phyloP scores from a whole-genome alignment of 257 asterid genomes.

The Nyctanthes arbortristis region DNA sequence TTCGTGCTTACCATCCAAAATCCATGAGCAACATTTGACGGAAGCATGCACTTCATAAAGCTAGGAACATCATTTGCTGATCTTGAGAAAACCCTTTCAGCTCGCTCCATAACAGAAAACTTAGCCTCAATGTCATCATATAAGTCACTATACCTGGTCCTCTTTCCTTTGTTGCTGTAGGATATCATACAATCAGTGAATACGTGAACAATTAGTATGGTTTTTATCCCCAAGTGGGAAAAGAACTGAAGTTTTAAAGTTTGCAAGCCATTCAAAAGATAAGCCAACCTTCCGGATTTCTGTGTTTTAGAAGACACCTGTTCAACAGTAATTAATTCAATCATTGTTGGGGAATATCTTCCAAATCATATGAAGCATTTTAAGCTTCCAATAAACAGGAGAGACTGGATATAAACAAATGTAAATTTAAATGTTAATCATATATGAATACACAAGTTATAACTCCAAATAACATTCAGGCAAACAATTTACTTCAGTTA shows the following conservation, averaged over 20 bases:
- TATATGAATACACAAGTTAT: background rate
- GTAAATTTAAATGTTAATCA: background rate
- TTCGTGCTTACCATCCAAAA: slow-evolving; percentile 81
- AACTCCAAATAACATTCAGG: background rate
- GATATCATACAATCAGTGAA: slow-evolving; percentile 9
- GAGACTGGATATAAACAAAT: background rate
- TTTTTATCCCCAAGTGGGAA: background rate
- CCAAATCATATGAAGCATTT: background rate
- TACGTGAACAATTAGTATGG: slow-evolving; percentile 15
- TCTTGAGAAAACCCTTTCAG: slow-evolving; percentile 44
- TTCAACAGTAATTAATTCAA: background rate
- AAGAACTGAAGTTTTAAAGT: slow-evolving; percentile 7
- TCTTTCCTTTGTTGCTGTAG: slow-evolving; percentile 38
- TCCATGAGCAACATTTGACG: slow-evolving; percentile 81
- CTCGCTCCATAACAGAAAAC: slow-evolving; percentile 64
- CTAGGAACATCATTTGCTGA: slow-evolving; percentile 49
- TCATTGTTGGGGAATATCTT: background rate
- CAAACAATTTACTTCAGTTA: background rate
- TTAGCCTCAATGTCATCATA: slow-evolving; percentile 62
- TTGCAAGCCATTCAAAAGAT: slow-evolving; percentile 11
- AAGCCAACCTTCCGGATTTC: background rate
- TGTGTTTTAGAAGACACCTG: background rate
- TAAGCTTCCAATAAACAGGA: background rate
- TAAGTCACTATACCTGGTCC: slow-evolving; percentile 47
- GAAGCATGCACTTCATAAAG: slow-evolving; percentile 82